Conservation (phyloP, 2,329 filamentous ascomycete genomes). For the Talaromyces sp. region DNA sequence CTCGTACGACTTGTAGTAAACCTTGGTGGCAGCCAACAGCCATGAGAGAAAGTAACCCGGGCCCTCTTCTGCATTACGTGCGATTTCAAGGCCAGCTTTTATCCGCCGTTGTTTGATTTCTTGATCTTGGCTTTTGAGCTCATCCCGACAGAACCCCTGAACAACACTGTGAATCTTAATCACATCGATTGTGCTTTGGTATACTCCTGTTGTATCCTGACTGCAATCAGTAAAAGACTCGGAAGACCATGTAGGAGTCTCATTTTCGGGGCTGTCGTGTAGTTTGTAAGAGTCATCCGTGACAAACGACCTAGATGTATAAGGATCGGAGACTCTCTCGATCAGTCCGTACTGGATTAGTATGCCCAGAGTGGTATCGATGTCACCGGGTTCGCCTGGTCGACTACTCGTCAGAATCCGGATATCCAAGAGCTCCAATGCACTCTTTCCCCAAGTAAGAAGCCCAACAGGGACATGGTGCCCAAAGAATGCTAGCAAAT, state of each 20-base stretch:
- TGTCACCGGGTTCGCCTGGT: conserved; percentile 30
- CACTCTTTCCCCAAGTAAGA: conserved; percentile 49
- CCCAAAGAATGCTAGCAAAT: conserved; percentile 60
- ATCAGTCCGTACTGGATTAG: conserved; percentile 43
- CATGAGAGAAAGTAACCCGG: conserved; percentile 36
- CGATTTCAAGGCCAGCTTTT: background rate
- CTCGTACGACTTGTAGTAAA: conserved; percentile 39
- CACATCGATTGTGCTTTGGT: conserved; percentile 35
- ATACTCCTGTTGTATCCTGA: conserved; percentile 27
- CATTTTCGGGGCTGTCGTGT: conserved; percentile 4
- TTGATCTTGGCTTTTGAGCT: conserved; percentile 34
- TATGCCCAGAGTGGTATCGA: conserved; percentile 42
- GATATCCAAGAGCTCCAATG: conserved; percentile 27
- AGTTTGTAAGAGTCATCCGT: background rate
- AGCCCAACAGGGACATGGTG: conserved; percentile 63
- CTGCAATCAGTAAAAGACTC: conserved; percentile 29
- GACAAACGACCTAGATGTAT: conserved; percentile 12
- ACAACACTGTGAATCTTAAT: conserved; percentile 45
- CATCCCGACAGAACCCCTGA: conserved; percentile 43
- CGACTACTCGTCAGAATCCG: conserved; percentile 33
- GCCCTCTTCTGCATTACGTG: conserved; percentile 14
- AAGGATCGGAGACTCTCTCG: conserved; percentile 34
- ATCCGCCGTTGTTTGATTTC: conserved; percentile 17
- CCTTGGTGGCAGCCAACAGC: conserved; percentile 36
- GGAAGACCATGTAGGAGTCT: conserved; percentile 11